Conservation (phyloP, 78 protist species). For the Goniomonas avonlea region DNA sequence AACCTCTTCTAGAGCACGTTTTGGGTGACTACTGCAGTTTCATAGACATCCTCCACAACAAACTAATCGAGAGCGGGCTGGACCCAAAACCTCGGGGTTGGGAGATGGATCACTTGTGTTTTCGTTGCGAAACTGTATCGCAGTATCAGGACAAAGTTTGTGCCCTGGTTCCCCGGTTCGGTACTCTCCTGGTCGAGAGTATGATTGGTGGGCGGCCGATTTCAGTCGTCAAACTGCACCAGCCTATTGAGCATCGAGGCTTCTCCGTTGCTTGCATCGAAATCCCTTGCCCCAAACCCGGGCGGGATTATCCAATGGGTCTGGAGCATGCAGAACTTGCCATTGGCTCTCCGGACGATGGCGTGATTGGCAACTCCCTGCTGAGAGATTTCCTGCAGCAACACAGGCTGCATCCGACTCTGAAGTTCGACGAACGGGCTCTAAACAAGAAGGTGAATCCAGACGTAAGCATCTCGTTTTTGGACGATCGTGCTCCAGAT, state of each 20-base stretch:
- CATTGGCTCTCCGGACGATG: not conserved
- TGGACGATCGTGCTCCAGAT: too few relatives aligned
- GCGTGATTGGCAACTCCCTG: not conserved
- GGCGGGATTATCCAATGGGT: not conserved
- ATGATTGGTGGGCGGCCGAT: not conserved
- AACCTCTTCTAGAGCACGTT: not conserved
- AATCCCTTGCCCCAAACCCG: not conserved
- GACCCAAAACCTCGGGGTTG: too few relatives aligned
- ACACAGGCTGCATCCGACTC: not conserved
- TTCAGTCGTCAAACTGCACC: not conserved
- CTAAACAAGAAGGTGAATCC: too few relatives aligned
- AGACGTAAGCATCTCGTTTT: too few relatives aligned
- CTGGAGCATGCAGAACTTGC: not conserved
- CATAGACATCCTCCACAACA: not conserved
- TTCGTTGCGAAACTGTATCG: not conserved
- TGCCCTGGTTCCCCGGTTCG: not conserved
- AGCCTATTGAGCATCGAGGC: not conserved
- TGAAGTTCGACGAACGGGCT: not conserved
- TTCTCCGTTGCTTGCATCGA: not conserved
- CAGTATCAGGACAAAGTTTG: not conserved
- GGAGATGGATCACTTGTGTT: not conserved
- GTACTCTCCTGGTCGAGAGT: not conserved
- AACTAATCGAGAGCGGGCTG: too few relatives aligned
- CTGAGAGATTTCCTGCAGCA: not conserved
- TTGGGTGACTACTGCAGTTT: not conserved